Evolutionary conservation across 164 flowering plant species (phyloP).

Genomic region (Berberis vulgaris): DNA sequence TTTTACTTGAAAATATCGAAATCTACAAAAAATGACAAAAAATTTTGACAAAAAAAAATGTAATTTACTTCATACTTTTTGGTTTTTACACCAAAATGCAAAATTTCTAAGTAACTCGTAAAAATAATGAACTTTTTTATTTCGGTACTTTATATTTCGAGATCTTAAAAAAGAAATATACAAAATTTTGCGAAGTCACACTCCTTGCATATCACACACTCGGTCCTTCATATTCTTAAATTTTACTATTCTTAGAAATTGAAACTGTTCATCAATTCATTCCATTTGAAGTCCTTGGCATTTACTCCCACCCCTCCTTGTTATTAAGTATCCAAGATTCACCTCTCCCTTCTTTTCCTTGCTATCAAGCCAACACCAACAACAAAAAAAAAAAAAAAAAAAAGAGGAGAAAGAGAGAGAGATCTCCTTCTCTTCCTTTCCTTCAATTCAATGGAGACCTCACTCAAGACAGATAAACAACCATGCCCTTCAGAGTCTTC

Average conservation of each 20-base stretch:
- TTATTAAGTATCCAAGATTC: slow-evolving; percentile 7
- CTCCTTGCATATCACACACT: background rate
- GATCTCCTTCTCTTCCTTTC: background rate
- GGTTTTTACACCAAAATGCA: too few relatives aligned
- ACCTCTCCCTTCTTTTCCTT: background rate
- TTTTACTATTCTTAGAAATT: slow-evolving; percentile 16
- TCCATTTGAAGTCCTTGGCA: slow-evolving; percentile 16
- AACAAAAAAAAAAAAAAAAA: background rate
- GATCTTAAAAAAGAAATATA: too few relatives aligned
- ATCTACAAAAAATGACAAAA: too few relatives aligned
- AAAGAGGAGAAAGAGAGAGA: background rate
- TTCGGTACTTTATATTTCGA: too few relatives aligned
- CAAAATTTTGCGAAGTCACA: too few relatives aligned
- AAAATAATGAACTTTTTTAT: too few relatives aligned
- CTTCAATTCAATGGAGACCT: background rate
- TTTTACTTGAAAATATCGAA: too few relatives aligned
- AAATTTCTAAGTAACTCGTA: too few relatives aligned
- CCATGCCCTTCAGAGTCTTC: slow-evolving; percentile 16
- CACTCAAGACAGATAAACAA: background rate
- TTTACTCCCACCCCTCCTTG: slow-evolving; percentile 10
- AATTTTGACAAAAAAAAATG: too few relatives aligned
- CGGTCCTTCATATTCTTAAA: background rate
- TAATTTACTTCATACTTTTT: too few relatives aligned
- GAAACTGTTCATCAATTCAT: slow-evolving; percentile 15
- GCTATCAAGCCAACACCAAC: background rate